Evolutionary conservation across 2,329 filamentous ascomycete genomes (phyloP).

Genomic region (Diaporthe helianthi): DNA sequence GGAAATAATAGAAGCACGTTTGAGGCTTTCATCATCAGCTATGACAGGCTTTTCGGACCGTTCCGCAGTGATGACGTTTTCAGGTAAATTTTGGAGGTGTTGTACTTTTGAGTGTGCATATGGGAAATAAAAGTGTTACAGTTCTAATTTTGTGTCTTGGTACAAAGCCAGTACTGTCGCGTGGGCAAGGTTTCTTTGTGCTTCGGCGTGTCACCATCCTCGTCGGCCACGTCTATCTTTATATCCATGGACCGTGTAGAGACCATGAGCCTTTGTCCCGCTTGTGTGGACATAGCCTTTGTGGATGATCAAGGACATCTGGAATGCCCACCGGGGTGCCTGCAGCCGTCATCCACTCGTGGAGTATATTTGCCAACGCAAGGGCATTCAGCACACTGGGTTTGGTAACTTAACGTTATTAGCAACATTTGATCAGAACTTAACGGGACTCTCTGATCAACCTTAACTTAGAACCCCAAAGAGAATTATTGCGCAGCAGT

Average conservation of each 20-base stretch:
- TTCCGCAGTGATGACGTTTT: too few species aligned
- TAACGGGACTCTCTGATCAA: background rate
- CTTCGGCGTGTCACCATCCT: too few species aligned
- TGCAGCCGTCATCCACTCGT: background rate
- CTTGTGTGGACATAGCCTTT: background rate
- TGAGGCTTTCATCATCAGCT: too few species aligned
- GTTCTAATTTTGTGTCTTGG: background rate
- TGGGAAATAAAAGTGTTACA: background rate
- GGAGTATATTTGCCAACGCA: background rate
- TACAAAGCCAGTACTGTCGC: background rate
- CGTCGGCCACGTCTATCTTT: background rate
- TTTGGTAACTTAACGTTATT: background rate
- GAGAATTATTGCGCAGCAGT: background rate
- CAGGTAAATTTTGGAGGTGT: background rate
- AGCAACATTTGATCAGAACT: background rate
- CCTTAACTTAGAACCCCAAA: background rate
- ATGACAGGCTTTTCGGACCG: background rate
- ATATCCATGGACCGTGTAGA: background rate
- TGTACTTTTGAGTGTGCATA: background rate
- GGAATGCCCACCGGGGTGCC: too few species aligned
- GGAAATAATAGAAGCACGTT: background rate
- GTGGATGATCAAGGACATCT: background rate
- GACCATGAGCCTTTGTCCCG: background rate
- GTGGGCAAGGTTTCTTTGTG: background rate
- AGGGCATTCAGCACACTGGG: background rate